Conservation (phyloP, 2,329 filamentous ascomycete genomes). For the Colletotrichum sp. region DNA sequence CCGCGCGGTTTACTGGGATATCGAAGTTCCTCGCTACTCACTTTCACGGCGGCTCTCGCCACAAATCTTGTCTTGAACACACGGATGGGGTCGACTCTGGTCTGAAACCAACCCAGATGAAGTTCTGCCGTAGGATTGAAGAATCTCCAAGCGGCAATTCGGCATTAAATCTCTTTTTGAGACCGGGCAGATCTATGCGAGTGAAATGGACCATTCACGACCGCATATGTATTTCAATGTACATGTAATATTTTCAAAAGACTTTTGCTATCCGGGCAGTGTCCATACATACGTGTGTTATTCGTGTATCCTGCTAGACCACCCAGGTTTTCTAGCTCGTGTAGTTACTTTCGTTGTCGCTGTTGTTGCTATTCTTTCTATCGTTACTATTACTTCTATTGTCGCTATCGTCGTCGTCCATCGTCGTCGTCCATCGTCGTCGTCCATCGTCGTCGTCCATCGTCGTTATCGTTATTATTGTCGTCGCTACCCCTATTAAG, state of each 20-base stretch:
- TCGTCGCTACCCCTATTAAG: too few species aligned
- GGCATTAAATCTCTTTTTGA: background rate
- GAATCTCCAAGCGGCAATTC: background rate
- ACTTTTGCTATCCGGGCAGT: too few species aligned
- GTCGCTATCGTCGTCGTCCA: too few species aligned
- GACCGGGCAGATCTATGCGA: background rate
- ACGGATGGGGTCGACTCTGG: background rate
- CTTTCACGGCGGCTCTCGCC: background rate
- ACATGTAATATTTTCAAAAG: background rate
- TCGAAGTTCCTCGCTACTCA: background rate
- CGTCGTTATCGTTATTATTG: too few species aligned
- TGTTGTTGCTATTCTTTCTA: too few species aligned
- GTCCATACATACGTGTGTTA: too few species aligned
- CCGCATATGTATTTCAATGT: background rate
- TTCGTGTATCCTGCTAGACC: too few species aligned
- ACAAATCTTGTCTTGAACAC: background rate
- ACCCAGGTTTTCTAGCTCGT: too few species aligned
- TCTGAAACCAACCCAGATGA: background rate
- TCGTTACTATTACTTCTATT: too few species aligned
- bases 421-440: too few species aligned
- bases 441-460: too few species aligned
- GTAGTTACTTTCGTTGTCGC: too few species aligned
- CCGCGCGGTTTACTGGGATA: background rate
- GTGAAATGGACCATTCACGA: background rate
- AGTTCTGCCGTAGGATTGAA: background rate